These are phyloP conservation scores for Sclerospora graminicola DNA, from an alignment of 352 stramenopile species.

Conservation along the genomic window DNA sequence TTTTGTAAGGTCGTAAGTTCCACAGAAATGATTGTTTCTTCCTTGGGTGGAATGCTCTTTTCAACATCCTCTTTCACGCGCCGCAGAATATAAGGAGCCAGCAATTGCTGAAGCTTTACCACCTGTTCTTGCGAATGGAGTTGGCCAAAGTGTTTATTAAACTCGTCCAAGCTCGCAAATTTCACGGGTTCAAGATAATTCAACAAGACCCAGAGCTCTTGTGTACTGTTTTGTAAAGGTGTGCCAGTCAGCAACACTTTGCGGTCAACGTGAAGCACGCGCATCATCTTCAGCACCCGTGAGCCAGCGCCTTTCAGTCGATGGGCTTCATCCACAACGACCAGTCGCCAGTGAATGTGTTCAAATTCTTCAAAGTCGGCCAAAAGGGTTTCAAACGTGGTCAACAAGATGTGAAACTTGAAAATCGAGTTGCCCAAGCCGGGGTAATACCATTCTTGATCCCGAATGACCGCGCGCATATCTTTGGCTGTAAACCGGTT, in stretches of 20 bases:
- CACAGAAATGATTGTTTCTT: constrained; percentile 94
- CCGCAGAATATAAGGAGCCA: constrained; percentile 92
- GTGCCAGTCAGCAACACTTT: constrained; percentile 96
- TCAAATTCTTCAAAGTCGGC: constrained; percentile 80
- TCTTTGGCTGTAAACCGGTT: constrained; percentile 82
- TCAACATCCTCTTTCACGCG: constrained; percentile 97
- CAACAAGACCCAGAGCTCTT: constrained; percentile 95
- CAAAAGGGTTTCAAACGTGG: constrained; percentile 75
- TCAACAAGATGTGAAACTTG: constrained; percentile 82
- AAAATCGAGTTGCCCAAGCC: constrained; percentile 87
- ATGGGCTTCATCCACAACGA: constrained; percentile 81
- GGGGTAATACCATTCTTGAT: constrained; percentile 85
- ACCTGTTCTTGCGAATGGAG: constrained; percentile 92
- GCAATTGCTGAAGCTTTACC: constrained; percentile 87
- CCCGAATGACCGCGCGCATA: constrained; percentile 75
- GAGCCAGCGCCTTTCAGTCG: constrained; percentile 71
- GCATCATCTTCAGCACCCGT: constrained; percentile 83
- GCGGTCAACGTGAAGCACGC: constrained; percentile 70
- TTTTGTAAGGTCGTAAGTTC: constrained; percentile 98
- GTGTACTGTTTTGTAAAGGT: constrained; percentile 93
- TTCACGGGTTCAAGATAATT: constrained; percentile 95
- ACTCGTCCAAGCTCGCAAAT: constrained; percentile 81
- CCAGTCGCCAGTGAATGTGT: constrained; percentile 76
- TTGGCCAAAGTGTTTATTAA: constrained; percentile 90
- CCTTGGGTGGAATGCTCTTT: constrained; percentile 94